A percentile compares a stretch with the other conserved stretches of the same genome.
These are phyloP conservation scores for Fusarium sublunatum DNA, from an alignment of 2,329 filamentous ascomycete species.

Conservation along the genomic window DNA sequence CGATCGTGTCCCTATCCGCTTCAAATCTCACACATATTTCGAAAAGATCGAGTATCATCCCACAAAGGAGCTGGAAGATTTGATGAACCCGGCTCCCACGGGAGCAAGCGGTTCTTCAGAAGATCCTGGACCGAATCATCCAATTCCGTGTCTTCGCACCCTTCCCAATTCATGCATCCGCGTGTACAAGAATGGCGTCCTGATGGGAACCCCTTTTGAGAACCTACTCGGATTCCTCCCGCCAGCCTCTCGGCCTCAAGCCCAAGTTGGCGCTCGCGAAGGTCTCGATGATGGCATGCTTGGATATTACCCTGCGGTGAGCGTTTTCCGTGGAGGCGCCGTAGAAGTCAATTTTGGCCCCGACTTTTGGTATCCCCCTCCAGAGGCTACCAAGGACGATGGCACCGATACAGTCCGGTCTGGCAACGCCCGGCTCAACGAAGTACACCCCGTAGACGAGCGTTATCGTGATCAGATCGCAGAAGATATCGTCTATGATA, in stretches of 20 bases:
- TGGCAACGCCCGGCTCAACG: constrained; percentile 41
- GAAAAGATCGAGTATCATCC: constrained; percentile 91
- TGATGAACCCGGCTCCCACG: constrained; percentile 75
- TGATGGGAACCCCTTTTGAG: constrained; percentile 88
- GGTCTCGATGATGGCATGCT: constrained; percentile 94
- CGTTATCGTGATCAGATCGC: constrained; percentile 93
- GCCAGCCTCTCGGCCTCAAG: constrained; percentile 80
- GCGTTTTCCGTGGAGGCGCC: constrained; percentile 89
- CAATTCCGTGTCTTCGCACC: constrained; percentile 80
- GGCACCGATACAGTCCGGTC: constrained; percentile 61
- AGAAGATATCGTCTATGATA: constrained; percentile 92
- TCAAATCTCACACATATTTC: constrained; percentile 94
- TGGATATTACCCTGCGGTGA: constrained; percentile 94
- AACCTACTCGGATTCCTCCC: constrained; percentile 91
- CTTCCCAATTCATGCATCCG: constrained; percentile 87
- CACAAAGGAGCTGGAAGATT: constrained; percentile 87
- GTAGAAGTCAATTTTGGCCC: constrained; percentile 95
- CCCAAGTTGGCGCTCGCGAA: constrained; percentile 80
- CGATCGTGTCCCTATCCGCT: constrained; percentile 92
- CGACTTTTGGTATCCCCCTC: constrained; percentile 89
- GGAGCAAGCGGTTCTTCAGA: constrained; percentile 61
- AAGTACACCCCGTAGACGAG: constrained; percentile 73
- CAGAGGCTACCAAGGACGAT: constrained; percentile 58
- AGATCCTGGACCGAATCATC: constrained; percentile 77
- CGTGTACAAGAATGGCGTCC: constrained; percentile 90